Base-by-base conservation (phyloP, 176 grass and related monocot genomes). In the Oryza glumipatula region DNA sequence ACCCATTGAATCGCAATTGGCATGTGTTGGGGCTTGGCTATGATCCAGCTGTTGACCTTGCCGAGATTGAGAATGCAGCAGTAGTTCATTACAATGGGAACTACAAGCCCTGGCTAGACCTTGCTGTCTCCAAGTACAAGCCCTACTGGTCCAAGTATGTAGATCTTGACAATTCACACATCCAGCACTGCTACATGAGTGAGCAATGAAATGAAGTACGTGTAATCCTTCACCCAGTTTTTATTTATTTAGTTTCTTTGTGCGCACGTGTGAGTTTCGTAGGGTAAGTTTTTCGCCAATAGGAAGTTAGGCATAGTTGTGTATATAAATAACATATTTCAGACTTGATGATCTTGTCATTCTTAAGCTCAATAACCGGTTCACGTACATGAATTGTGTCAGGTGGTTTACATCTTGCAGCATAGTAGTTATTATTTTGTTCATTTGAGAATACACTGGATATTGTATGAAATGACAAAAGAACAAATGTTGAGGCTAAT, bases 101-200 rank as follows among this genome's bases (percentile, higher is more conserved):
- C 51, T 95, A 98, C 88, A 98, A 95, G 83, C 93, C 96, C 15
- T 98, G 96, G 96, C 81, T 98, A 32, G 91, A 98, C 86, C 93
- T 98, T 94, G 96, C 93, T 24, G 87, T 98, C 78, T 86, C 87
- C n/a, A 98, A 95, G 88, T 95, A 98, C 85, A 92, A 89, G 75
- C 5, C 83, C n/a, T 95, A 94, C 80, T 95, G 96, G 96, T 95
- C 93, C 41, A 98, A 94, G 86, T 86, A 87, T 87, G 89, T 98
- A 44, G 85, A 92, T 76, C 70, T 90, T 76, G 89, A 92, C 60
- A 89, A 87, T 76, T 81, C 86, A 1, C 84, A 98, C 44, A 86
- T 98, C 73, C 87, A 65, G 23, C 68, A 14, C 44, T 98, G 96
- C 82, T 95, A 95, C 7, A 76, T 76, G 28, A 86, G 90, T 65